A percentile compares a stretch with the other conserved stretches of the same genome.
Evolutionary conservation across 345 rosid species (phyloP).

Genomic region (Sonneratia caseolaris): DNA sequence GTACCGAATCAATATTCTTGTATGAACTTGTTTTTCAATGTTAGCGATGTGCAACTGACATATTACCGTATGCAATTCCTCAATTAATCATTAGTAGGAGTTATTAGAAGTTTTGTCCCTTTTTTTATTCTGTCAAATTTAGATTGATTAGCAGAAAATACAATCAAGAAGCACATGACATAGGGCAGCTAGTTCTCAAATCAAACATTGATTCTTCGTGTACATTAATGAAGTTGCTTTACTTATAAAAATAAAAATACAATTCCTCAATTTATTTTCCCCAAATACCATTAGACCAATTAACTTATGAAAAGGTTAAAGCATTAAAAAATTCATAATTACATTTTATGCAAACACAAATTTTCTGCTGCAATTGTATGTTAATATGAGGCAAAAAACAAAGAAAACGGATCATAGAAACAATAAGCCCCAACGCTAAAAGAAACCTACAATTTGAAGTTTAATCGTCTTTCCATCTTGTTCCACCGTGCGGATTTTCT

Average conservation of each 20-base stretch:
- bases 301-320: too few species aligned
- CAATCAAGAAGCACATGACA: too few species aligned
- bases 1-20: too few species aligned
- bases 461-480: conserved; percentile 81
- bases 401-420: neutral
- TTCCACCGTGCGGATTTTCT: conserved; percentile 88
- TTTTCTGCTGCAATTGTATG: neutral
- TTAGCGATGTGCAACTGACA: neutral
- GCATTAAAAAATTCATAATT: neutral
- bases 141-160: too few species aligned
- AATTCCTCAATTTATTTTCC: neutral
- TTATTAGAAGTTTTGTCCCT: too few species aligned
- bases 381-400: neutral
- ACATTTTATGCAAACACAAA: neutral
- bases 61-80: neutral
- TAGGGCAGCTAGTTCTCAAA: too few species aligned
- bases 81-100: too few species aligned
- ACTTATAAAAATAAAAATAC: neutral
- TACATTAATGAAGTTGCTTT: too few species aligned
- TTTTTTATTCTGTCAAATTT: too few species aligned
- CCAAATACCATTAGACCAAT: neutral
- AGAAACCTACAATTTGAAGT: conserved; percentile 59
- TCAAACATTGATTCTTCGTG: too few species aligned
- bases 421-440: neutral
- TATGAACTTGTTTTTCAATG: neutral